Evolutionary conservation across 169 alveolate genomes (phyloP), one percentile per base, ranked within the genome.

Genomic region (Theileria orientalis): DNA sequence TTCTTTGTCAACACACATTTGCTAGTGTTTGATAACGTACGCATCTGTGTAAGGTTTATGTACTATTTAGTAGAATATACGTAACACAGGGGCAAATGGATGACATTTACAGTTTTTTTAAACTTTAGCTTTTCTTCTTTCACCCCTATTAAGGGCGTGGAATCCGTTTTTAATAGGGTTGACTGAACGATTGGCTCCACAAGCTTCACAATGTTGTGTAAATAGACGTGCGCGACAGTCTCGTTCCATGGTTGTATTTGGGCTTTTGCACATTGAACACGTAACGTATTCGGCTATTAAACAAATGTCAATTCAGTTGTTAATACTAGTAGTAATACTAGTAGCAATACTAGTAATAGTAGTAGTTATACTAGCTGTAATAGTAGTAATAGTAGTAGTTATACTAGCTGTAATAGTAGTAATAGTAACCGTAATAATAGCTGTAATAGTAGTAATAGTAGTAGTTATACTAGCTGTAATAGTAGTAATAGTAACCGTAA

Each of bases 101-200:
- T n/a, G n/a, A n/a, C n/a, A n/a, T n/a, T n/a, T n/a, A n/a, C n/a
- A n/a, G n/a, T n/a, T n/a, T n/a, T n/a, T n/a, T 52, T 52, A 82
- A 57, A 82, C 91, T 76, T 94, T 95, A 27, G 97, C 96, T 76
- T 94, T 94, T 70, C 94, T 84, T 64, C 98, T 85, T 47, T 94
- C 98, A 23, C 96, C 98, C 73, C 95, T 83, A 54, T 92, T 91
- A 75, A 94, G 92, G 13, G 98, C 98, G 73, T 94, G 98, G 94
- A 90, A 95, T 44, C 98, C 98, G 60, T 92, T 89, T 83, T 95
- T 95, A 72, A 95, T 95, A 9, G 96, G 88, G 40, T 94, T 92
- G 44, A 95, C 98, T 23, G 98, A 91, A 67, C 98, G 72, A 60
- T 79, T 84, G 61, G 99, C 98, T 42, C 98, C 98, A 60, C 99